Evolutionary conservation across 768 basidiomycete genomes (phyloP).

Genomic region (Boletus rubropictus): DNA sequence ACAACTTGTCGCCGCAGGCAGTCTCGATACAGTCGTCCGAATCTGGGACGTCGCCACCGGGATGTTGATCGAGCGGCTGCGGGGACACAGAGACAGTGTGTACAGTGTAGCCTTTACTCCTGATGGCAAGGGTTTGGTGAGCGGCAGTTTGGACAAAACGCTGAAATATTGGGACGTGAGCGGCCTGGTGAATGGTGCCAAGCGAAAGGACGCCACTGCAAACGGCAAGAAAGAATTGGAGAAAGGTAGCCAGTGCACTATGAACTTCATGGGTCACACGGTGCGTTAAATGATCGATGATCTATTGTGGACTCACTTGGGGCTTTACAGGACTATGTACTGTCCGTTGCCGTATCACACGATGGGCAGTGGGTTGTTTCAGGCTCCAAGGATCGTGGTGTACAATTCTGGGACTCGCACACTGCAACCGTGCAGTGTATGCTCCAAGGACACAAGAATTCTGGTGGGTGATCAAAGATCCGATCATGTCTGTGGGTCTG

Average conservation of each 20-base stretch:
- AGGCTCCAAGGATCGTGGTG: conserved; percentile 92
- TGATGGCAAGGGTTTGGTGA: conserved; percentile 82
- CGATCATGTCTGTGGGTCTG: conserved; percentile 4
- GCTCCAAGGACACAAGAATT: conserved; percentile 75
- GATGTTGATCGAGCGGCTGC: conserved; percentile 60
- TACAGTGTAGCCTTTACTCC: conserved; percentile 91
- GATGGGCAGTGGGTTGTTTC: conserved; percentile 95
- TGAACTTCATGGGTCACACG: conserved; percentile 89
- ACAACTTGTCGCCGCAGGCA: conserved; percentile 57
- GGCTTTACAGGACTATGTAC: conserved; percentile 55
- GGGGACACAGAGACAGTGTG: conserved; percentile 79
- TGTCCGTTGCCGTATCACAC: conserved; percentile 76
- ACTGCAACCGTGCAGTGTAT: conserved; percentile 82
- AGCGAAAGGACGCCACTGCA: conserved; percentile 31
- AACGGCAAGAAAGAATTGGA: conserved; percentile 48
- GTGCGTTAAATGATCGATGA: conserved; percentile 32
- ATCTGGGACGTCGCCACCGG: conserved; percentile 75
- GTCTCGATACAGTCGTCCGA: conserved; percentile 69
- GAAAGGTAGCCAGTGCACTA: conserved; percentile 55
- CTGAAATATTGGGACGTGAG: conserved; percentile 81
- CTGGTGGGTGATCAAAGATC: conserved; percentile 38
- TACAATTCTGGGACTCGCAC: conserved; percentile 88
- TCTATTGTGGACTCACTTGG: background rate
- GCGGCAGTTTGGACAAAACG: conserved; percentile 86
- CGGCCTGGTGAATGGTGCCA: conserved; percentile 27